phyloP scores from a whole-genome alignment of 208 protist species.

The Trypanosoma avium region DNA sequence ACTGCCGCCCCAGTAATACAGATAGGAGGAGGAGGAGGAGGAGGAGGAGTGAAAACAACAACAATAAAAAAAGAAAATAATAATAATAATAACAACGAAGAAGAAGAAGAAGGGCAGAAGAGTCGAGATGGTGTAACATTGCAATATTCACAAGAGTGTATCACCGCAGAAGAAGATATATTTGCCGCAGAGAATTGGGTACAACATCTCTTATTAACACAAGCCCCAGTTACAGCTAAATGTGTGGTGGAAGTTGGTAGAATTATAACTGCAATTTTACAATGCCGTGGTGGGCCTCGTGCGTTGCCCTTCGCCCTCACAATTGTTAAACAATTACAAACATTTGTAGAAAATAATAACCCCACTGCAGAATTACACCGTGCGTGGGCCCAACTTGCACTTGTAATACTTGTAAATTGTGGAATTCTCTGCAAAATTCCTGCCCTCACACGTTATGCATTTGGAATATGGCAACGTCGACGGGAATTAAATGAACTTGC shows the following conservation, averaged over 20 bases:
- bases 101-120: not conserved
- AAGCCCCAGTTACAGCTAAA: conserved; percentile 37
- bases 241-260: conserved; percentile 60
- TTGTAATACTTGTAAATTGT: conserved; percentile 42
- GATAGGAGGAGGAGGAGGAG: not conserved
- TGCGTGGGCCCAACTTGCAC: conserved; percentile 72
- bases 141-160: not conserved
- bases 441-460: conserved; percentile 48
- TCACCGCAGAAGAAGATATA: conserved; percentile 57
- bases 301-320: conserved; percentile 55
- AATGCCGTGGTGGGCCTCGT: conserved; percentile 41
- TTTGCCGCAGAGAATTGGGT: conserved; percentile 62
- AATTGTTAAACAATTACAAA: conserved; percentile 52
- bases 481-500: conserved; percentile 36
- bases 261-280: conserved; percentile 51
- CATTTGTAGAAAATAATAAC: conserved; percentile 18
- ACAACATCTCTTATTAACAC: conserved; percentile 18
- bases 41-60: not conserved
- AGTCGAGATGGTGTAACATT: not conserved
- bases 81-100: not conserved
- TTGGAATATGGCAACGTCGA: conserved; percentile 47
- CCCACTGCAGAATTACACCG: conserved; percentile 17
- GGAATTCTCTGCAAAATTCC: conserved; percentile 42
- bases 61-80: conserved; percentile 1
- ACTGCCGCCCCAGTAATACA: conserved; percentile 2